Conservation (phyloP, 192 early-diverging fungal genomes). For the Coemansia sp. region DNA sequence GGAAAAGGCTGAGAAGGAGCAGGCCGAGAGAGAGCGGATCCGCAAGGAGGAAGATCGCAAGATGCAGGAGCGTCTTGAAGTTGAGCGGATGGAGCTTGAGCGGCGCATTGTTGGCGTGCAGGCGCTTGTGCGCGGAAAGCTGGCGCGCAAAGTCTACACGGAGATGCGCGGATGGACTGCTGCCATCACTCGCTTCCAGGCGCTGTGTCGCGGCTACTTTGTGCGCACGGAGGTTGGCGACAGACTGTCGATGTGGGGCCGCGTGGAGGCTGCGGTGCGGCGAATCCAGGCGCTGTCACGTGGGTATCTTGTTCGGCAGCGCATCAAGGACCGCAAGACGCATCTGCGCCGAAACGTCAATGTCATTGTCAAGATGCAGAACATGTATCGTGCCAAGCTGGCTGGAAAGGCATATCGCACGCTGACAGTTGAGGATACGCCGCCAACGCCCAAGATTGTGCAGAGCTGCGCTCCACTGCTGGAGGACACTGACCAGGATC, state of each 20-base stretch:
- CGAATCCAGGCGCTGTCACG: slow-evolving; percentile 66
- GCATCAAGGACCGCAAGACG: slow-evolving; percentile 58
- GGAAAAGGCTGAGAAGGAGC: background rate
- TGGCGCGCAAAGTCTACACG: slow-evolving; percentile 57
- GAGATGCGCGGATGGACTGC: slow-evolving; percentile 58
- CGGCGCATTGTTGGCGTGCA: slow-evolving; percentile 57
- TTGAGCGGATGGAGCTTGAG: slow-evolving; percentile 45
- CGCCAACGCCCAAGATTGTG: slow-evolving; percentile 78
- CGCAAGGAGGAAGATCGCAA: slow-evolving; percentile 26
- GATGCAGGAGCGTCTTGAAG: slow-evolving; percentile 36
- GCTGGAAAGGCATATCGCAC: slow-evolving; percentile 69
- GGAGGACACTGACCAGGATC: slow-evolving; percentile 87
- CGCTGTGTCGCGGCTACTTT: slow-evolving; percentile 43
- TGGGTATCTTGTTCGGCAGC: slow-evolving; percentile 64
- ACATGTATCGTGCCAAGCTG: slow-evolving; percentile 65
- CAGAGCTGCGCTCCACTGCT: slow-evolving; percentile 83
- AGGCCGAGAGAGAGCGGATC: slow-evolving; percentile 10
- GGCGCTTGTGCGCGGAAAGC: slow-evolving; percentile 59
- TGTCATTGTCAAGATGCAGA: slow-evolving; percentile 74
- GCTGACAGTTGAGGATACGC: slow-evolving; percentile 72
- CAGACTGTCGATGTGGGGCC: slow-evolving; percentile 33
- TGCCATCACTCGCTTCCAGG: slow-evolving; percentile 53
- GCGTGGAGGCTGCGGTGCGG: slow-evolving; percentile 37
- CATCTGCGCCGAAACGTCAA: slow-evolving; percentile 67
- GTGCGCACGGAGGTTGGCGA: slow-evolving; percentile 44